Evolutionary conservation across 163 green algal species (phyloP), one percentile per base, ranked within the genome.

Genomic region (Coccomyxa subellipsoidea): DNA sequence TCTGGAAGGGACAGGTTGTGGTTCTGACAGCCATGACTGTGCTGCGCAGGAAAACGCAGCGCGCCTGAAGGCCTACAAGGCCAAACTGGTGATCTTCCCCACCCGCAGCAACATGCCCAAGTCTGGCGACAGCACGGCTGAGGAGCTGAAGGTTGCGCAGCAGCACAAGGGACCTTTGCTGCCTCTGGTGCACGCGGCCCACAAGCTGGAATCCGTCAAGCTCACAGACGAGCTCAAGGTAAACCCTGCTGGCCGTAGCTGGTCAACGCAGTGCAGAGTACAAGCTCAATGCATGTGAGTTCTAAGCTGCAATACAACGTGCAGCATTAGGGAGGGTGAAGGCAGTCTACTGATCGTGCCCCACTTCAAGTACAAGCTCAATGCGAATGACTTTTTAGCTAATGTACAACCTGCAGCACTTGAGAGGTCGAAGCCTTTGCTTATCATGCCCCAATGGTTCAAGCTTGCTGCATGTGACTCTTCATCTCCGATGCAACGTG

Each of bases 1-100:
- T n/a, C n/a, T n/a, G n/a, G n/a, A n/a, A n/a, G n/a, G n/a, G n/a
- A n/a, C n/a, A n/a, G n/a, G n/a, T n/a, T n/a, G 15, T 75, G 69
- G n/a, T 8, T 34, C 21, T 9, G 1, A 38, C n/a, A 35, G 7
- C n/a, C 69, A 37, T 7, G 69, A 75, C 9, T 25, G 1, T 75
- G 5, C 9, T 15, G 70, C 72, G 71, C 90, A 97, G 94, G 91
- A 93, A 81, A 99, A 99, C 84, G 95, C 94, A 25, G 87, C 93
- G 78, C 88, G 97, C 25, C 91, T 99, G 38, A 99, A 99, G 94
- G 93, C 93, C 21, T 99, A 98, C 96, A 97, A 95, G 89, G 92
- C 91, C 85, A 98, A 96, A 84, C 89, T 99, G 85, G 91, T 99
- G 37, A 82, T 99, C 35, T 99, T 99, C 96, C 97, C 97, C 9